These are phyloP conservation scores for Dioszegia hungarica DNA, from an alignment of 768 basidiomycete genomes.

Conservation along the genomic window DNA sequence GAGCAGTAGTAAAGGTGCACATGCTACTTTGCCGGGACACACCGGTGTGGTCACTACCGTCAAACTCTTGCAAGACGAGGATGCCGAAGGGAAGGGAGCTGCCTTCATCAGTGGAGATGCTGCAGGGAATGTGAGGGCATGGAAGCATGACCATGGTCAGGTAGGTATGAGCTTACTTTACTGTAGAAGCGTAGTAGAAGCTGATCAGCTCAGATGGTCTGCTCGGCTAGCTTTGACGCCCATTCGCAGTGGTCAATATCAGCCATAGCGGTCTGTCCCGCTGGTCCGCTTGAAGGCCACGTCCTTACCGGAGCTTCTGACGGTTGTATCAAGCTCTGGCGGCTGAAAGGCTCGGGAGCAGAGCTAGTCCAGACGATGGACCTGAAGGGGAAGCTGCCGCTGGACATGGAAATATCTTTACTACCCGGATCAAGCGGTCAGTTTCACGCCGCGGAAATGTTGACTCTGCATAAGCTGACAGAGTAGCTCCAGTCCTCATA, in stretches of 20 bases:
- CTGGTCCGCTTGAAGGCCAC: slow-evolving; percentile 33
- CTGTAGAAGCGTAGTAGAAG: slow-evolving; percentile 11
- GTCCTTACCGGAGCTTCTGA: slow-evolving; percentile 81
- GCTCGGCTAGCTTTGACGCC: slow-evolving; percentile 53
- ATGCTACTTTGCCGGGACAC: slow-evolving; percentile 70
- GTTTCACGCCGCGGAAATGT: slow-evolving; percentile 8
- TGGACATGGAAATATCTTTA: slow-evolving; percentile 61
- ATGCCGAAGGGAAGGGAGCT: background rate
- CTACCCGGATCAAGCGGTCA: slow-evolving; percentile 69
- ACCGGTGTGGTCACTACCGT: slow-evolving; percentile 69
- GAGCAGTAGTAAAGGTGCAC: slow-evolving; percentile 5
- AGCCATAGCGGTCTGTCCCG: slow-evolving; percentile 53
- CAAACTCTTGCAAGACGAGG: slow-evolving; percentile 57
- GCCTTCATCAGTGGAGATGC: slow-evolving; percentile 69
- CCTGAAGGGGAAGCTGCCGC: slow-evolving; percentile 66
- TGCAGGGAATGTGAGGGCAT: slow-evolving; percentile 62
- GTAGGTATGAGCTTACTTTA: slow-evolving; percentile 1
- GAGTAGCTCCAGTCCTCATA: slow-evolving; percentile 60
- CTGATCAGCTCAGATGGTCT: slow-evolving; percentile 15
- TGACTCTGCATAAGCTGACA: background rate
- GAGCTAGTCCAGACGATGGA: slow-evolving; percentile 57
- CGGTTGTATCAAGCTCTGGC: slow-evolving; percentile 71
- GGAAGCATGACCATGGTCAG: slow-evolving; percentile 51
- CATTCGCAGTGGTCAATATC: slow-evolving; percentile 66
- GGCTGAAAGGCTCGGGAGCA: slow-evolving; percentile 37